Base-by-base conservation (phyloP, 2,329 filamentous ascomycete species). In the Rutstroemia sp. region DNA sequence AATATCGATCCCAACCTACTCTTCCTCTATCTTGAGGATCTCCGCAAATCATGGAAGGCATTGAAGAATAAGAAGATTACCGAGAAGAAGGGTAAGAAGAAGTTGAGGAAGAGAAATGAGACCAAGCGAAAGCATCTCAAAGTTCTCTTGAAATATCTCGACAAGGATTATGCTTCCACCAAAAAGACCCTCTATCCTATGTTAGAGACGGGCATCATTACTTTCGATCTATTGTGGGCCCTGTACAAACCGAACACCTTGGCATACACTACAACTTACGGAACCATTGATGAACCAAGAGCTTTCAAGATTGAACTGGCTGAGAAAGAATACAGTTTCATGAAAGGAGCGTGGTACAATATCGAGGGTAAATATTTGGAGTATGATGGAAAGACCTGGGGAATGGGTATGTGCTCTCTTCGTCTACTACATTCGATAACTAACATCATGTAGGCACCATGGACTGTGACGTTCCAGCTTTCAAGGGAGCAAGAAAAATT, bases 191-290 rank as follows among this genome's bases (percentile, higher is more conserved):
- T 96, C 0, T 86, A 91, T 63, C 88, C 89, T 0, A 82, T 96
- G 72, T 76, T 95, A 2, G 81, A 90, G 61, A 87, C 86, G 34
- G 89, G 89, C 8, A 83, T 90, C 46, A 95, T 95, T 68, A 95
- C 89, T 0, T 96, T 92, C 64, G 89, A 96, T 57, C 78, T 95
- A 2, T 75, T 95, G 1, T 95, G 91, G 91, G 89, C 90, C 0
- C 73, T 96, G 3, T 95, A 88, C 79, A 95, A 94, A 67, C 91
- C 91, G 0, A 88, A 90, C 64, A 90, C 88, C 0, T 80, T 95
- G 19, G 86, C 83, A 1, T 92, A 87, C 68, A 83, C 86, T 0
- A 81, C 83, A 0, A 92, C 88, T 0, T 95, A 95, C 60, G 87
- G 87, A 3, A 84, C 82, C 38, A 73, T 78, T 14, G 88, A 92